Conservation (phyloP, 202 grass and related monocot genomes). For the Schoenoplectus triqueter region DNA sequence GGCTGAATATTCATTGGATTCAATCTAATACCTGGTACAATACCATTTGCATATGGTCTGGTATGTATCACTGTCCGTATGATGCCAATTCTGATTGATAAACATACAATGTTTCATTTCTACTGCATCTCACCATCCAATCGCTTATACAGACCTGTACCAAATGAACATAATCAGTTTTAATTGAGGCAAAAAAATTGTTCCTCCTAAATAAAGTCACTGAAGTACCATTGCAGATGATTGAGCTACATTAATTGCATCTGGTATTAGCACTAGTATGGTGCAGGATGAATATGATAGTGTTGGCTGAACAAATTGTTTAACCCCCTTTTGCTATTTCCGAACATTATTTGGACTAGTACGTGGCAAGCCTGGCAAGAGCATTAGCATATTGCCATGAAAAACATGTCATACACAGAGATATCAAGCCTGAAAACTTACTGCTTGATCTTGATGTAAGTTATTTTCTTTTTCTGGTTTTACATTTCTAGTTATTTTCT, state of each 20-base stretch:
- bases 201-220: not conserved
- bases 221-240: not conserved
- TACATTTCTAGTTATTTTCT: conserved; percentile 1
- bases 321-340: conserved; percentile 11
- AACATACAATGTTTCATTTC: not conserved
- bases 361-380: conserved; percentile 71
- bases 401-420: conserved; percentile 93
- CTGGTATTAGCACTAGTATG: not conserved
- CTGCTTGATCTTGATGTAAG: conserved; percentile 82
- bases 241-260: not conserved
- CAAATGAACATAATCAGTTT: not conserved
- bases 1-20: not conserved
- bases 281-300: not conserved
- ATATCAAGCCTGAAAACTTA: conserved; percentile 98
- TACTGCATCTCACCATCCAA: not conserved
- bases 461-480: conserved; percentile 27
- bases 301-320: conserved; percentile 11
- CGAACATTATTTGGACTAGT: conserved; percentile 50
- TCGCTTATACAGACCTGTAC: not conserved
- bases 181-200: not conserved
- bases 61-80: conserved; percentile 1
- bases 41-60: not conserved
- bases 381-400: conserved; percentile 89
- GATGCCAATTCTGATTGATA: not conserved
- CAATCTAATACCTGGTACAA: not conserved